Evolutionary conservation across 208 protist species (phyloP).

Genomic region (Kentomonas sorsogonicus): DNA sequence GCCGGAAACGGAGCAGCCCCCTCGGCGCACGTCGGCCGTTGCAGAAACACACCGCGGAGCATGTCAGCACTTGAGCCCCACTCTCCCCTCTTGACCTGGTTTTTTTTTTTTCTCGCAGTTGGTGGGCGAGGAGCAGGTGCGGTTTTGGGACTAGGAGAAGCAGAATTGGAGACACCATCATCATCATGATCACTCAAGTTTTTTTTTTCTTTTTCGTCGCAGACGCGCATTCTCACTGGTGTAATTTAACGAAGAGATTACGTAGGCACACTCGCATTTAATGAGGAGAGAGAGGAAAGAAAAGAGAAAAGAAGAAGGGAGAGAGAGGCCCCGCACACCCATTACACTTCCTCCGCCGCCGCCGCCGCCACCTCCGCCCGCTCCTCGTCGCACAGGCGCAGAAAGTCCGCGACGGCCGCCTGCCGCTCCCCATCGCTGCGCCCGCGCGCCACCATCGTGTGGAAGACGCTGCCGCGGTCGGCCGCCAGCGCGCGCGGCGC

Average conservation of each 20-base stretch:
- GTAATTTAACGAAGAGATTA: background rate
- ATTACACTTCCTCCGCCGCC: background rate
- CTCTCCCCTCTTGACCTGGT: too few relatives aligned
- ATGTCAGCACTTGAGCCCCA: too few relatives aligned
- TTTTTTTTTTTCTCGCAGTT: background rate
- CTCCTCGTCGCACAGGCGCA: background rate
- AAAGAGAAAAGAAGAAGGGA: constrained; percentile 5
- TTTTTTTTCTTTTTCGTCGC: too few relatives aligned
- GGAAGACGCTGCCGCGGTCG: background rate
- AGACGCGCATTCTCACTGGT: background rate
- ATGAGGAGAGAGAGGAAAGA: background rate
- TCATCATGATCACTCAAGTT: too few relatives aligned
- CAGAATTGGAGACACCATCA: too few relatives aligned
- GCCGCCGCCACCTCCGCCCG: background rate
- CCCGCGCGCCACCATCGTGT: background rate
- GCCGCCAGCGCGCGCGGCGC: constrained; percentile 22
- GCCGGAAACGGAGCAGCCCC: constrained; percentile 85
- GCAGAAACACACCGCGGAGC: constrained; percentile 11
- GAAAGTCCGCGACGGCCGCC: background rate
- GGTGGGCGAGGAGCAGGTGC: background rate
- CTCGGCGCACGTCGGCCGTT: constrained; percentile 81
- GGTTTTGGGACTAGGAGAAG: background rate
- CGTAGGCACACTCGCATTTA: too few relatives aligned
- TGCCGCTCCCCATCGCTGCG: background rate
- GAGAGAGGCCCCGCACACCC: background rate